Base-by-base conservation (phyloP, 371 early-diverging fungal genomes). In the Dentiscutata heterogama region DNA sequence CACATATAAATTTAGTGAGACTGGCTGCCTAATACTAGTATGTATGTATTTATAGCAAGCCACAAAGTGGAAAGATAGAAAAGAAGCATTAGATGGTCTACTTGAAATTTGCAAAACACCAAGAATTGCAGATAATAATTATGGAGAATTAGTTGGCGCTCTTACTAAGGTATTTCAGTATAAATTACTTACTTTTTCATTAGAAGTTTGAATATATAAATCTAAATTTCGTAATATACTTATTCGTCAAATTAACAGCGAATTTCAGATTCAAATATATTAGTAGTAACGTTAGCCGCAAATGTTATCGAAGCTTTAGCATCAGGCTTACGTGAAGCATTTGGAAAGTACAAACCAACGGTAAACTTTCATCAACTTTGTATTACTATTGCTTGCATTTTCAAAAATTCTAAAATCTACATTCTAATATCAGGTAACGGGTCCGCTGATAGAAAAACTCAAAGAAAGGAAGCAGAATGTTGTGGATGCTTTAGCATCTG, bases 51-150 rank as follows among this genome's bases (percentile, higher is more conserved):
- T 10, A 84, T 0, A 94, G 91, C 88, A 86, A 1, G 96, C 98
- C 4, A 89, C 94, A 64, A 98, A 98, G 82, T 99, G 99, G 99
- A 93, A 97, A 84, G 98, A 98, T 84, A 91, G 99, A 84, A 96
- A 96, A 85, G 98, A 98, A 79, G 96, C 94, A 0, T 85, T 98
- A 58, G 96, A 97, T 68, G 90, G 86, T 11, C 84, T 99, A 29
- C 75, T 94, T 10, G 90, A 84, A 53, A 80, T 94, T 18, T 88
- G 95, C 54, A 94, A 95, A 78, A 87, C 92, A 4, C 94, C 95
- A 2, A 94, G 94, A 73, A 90, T 97, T 58, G 90, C 91, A 46
- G 96, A 96, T 71, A 93, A 88, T 68, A 95, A 95, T 81, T 94
- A 94, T 54, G 87, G 92, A 31, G 97, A 98, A 78, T 88, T 99